Base-by-base conservation (phyloP, 75 land plant species). In the Chamaecyparis obtusa region DNA sequence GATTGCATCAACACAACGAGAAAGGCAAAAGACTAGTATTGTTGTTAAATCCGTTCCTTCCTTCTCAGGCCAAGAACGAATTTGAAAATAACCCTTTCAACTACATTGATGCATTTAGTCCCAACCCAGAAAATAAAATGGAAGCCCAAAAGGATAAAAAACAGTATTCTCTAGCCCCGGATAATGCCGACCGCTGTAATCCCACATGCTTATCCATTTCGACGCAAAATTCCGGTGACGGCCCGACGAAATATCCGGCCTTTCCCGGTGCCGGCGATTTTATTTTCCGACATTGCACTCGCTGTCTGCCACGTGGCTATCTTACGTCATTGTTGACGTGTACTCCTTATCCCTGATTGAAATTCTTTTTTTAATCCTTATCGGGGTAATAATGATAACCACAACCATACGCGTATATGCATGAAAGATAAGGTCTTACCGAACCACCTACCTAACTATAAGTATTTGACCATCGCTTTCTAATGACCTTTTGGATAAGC, bases 161-260 rank as follows among this genome's bases (percentile, higher is more conserved):
- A 74, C 16, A 33, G 36, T 74, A 33, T 13, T 13, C 33, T 74
- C 36, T 1, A 14, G 33, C 36, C 76, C 37, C 76, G 35, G 36
- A 74, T 32, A 33, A 30, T 13, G 16, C 36, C 37, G 36, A 32
- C 24, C 71, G 9, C 71, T 27, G 7, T 27, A 67, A 67, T 8
- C 76, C 76, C 76, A 24, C 24, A 33, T 72, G 36, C 76, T 74
- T 74, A 74, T 74, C 76, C 76, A 74, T 74, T 32, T 32, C 76
- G n/a, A 21, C 69, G 69, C 27, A 0, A 64, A 74, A 32, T 74
- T 33, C 36, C 76, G 76, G 33, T 33, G 16, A 33, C 76, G 35
- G 76, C 14, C 2, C 0, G 2, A 32, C 1, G 11, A 32, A 74
- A 64, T 74, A 30, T 74, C 36, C 11, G 13, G 13, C 36, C 76